Evolutionary conservation across 1,284 basidiomycete genomes (phyloP).

Genomic region (Athelia psychrophila): DNA sequence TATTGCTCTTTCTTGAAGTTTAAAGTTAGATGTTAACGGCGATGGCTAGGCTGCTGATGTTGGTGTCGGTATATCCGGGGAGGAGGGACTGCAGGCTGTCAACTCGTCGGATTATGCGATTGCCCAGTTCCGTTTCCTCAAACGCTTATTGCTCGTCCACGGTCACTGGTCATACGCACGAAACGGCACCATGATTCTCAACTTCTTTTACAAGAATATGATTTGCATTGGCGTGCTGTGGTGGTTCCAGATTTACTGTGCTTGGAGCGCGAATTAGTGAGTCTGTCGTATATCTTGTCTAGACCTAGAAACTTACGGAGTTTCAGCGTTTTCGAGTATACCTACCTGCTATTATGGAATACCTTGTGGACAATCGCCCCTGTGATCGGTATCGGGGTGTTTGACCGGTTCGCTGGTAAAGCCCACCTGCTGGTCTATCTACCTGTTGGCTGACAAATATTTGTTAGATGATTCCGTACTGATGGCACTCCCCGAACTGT

Average conservation of each 20-base stretch:
- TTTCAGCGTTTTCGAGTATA: conserved; percentile 80
- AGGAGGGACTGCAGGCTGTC: conserved; percentile 95
- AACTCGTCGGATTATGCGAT: conserved; percentile 98
- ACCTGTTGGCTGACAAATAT: conserved; percentile 3
- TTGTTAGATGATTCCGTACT: conserved; percentile 76
- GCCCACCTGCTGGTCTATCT: conserved; percentile 11
- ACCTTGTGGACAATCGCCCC: conserved; percentile 96
- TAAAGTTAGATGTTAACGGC: conserved; percentile 24
- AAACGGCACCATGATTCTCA: conserved; percentile 91
- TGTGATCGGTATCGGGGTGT: conserved; percentile 94
- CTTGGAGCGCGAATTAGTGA: conserved; percentile 92
- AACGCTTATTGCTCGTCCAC: conserved; percentile 88
- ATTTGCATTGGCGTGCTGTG: conserved; percentile 93
- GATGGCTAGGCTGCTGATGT: conserved; percentile 86
- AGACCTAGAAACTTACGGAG: conserved; percentile 9
- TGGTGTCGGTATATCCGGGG: conserved; percentile 93
- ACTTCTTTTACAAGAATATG: conserved; percentile 99
- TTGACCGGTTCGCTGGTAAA: conserved; percentile 86
- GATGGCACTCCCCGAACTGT: conserved; percentile 93
- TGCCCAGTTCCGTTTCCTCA: conserved; percentile 94
- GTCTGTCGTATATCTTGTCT: conserved; percentile 25
- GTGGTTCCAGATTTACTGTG: conserved; percentile 99
- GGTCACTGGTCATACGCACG: conserved; percentile 98
- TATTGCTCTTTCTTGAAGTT: conserved; percentile 4
- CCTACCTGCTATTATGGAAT: conserved; percentile 97